Evolutionary conservation across 352 stramenopile species (phyloP).

Genomic region (Globisporangium echinulatum): DNA sequence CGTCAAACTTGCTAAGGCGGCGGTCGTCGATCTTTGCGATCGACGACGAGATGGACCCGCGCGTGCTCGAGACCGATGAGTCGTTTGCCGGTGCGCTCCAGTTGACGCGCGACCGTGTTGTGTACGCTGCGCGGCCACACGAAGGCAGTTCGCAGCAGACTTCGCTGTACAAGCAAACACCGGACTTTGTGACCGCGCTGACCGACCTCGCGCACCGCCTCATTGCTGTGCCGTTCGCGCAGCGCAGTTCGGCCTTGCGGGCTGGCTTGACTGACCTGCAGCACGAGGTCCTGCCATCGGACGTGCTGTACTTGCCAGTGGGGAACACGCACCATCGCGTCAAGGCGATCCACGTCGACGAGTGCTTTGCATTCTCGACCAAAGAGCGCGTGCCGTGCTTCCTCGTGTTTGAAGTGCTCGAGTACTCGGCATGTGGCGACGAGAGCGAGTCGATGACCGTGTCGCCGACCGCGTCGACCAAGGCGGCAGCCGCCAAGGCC

Average conservation of each 20-base stretch:
- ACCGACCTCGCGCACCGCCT: constrained; percentile 63
- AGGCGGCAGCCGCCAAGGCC: constrained; percentile 4
- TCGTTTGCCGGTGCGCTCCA: constrained; percentile 51
- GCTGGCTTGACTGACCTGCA: constrained; percentile 42
- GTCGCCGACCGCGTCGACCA: constrained; percentile 1
- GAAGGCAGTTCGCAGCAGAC: constrained; percentile 62
- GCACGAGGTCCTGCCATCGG: constrained; percentile 48
- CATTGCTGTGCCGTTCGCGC: constrained; percentile 33
- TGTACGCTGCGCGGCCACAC: constrained; percentile 50
- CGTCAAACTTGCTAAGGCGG: constrained; percentile 40
- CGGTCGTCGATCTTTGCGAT: constrained; percentile 56
- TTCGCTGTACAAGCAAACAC: constrained; percentile 60
- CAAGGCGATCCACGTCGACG: constrained; percentile 60
- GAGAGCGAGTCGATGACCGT: not conserved
- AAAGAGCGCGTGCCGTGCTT: constrained; percentile 84
- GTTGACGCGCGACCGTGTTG: constrained; percentile 35
- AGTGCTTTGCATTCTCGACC: constrained; percentile 81
- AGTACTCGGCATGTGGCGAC: constrained; percentile 37
- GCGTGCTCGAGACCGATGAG: constrained; percentile 35
- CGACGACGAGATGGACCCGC: constrained; percentile 36
- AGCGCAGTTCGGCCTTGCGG: constrained; percentile 45
- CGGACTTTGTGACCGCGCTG: constrained; percentile 57
- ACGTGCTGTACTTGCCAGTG: constrained; percentile 76
- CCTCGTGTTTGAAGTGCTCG: constrained; percentile 73
- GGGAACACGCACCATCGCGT: constrained; percentile 73